Evolutionary conservation across 768 basidiomycete genomes (phyloP).

Genomic region (Dendrothele bispora): DNA sequence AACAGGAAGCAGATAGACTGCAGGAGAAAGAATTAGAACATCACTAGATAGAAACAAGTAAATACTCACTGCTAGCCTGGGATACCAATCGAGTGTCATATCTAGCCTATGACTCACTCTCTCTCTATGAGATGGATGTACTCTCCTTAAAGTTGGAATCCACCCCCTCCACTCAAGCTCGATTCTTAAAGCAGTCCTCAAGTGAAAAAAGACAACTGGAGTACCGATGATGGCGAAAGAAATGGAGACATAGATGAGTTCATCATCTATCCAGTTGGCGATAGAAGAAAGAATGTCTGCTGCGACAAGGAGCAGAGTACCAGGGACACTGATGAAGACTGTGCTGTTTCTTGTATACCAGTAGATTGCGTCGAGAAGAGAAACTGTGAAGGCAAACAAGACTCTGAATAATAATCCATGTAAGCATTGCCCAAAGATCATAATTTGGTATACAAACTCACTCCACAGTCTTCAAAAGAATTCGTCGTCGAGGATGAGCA

Average conservation of each 20-base stretch:
- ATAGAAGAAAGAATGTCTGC: background rate
- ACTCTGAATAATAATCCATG: too few relatives aligned
- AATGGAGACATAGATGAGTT: background rate
- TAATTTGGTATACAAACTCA: background rate
- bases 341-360: constrained; percentile 6
- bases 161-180: too few relatives aligned
- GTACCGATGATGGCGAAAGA: background rate
- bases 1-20: background rate
- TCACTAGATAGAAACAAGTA: background rate
- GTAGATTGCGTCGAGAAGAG: constrained; percentile 1
- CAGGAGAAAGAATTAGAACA: background rate
- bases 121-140: background rate
- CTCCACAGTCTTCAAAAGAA: background rate
- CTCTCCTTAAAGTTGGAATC: background rate
- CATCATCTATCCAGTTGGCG: background rate
- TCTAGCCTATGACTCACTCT: background rate
- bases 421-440: too few relatives aligned
- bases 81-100: background rate
- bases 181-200: background rate
- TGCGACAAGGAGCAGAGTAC: constrained; percentile 2
- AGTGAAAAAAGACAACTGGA: background rate
- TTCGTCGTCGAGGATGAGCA: constrained; percentile 4
- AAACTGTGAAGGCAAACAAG: background rate
- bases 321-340: background rate
- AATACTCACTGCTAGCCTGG: background rate